Conservation (phyloP, 208 protist species). For the Acanthamoeba castellanii region DNA sequence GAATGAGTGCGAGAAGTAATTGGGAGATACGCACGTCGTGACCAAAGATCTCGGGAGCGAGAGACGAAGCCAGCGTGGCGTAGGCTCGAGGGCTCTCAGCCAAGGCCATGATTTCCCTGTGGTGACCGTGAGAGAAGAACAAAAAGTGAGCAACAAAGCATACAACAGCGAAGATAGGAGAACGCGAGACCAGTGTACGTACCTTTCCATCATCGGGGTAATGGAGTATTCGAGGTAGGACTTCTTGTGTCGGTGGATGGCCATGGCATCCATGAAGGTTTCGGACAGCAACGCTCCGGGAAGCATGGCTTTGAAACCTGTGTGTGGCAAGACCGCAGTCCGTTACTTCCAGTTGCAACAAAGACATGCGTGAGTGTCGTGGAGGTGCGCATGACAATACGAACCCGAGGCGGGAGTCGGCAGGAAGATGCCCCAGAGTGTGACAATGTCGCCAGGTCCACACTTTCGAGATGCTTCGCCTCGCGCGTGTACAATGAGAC, state of each 20-base stretch:
- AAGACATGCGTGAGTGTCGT: slow-evolving; percentile 34
- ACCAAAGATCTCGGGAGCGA: slow-evolving; percentile 95
- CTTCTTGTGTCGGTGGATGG: slow-evolving; percentile 86
- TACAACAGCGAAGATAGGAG: neutral
- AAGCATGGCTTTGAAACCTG: slow-evolving; percentile 87
- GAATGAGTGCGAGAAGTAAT: neutral
- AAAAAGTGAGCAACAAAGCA: neutral
- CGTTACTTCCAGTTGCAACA: neutral
- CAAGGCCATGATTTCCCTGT: neutral
- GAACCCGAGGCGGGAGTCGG: neutral
- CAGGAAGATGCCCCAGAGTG: slow-evolving; percentile 82
- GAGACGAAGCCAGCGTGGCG: slow-evolving; percentile 72
- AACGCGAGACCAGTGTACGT: neutral
- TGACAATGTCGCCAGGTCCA: slow-evolving; percentile 90
- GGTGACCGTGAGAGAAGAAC: neutral
- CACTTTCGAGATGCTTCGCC: slow-evolving; percentile 89
- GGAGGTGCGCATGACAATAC: neutral
- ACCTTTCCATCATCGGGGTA: neutral
- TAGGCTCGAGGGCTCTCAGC: neutral
- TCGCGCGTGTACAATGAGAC: slow-evolving; percentile 89
- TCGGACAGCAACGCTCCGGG: slow-evolving; percentile 89
- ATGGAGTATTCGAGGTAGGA: slow-evolving; percentile 77
- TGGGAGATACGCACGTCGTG: slow-evolving; percentile 78
- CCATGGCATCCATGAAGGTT: slow-evolving; percentile 91
- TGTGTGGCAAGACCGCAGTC: neutral